Evolutionary conservation across 768 basidiomycete genomes (phyloP), one percentile per base, ranked within the genome.

Genomic region (Lentinula lateritia): DNA sequence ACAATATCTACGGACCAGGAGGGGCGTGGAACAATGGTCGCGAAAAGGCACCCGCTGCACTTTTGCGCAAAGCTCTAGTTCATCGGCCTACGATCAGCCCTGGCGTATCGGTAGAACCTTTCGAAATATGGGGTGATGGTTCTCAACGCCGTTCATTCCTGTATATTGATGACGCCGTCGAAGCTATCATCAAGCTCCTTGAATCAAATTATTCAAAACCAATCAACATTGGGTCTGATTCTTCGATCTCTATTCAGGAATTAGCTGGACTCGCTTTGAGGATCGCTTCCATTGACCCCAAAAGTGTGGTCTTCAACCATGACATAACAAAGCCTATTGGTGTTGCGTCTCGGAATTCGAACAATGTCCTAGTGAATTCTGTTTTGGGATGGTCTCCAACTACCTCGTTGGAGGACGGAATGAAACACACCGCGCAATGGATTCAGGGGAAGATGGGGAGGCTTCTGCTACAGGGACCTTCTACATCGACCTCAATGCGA

Each of bases 121-220:
- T 86, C 38, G 84, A 87, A 66, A 77, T 86, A 36, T 87, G 84
- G 83, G 84, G 85, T 0, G 74, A 79, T 58, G 85, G 84, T 1
- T 63, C 39, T 1, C 85, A 86, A 61, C 73, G 78, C 6, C 74
- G 85, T 0, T 84, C 82, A 60, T 86, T 86, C 65, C 69, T 85
- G 7, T 85, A 73, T 68, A 83, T 85, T 50, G 74, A 76, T 60
- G 83, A 86, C 64, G 79, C 80, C 16, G 79, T 85, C 18, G 77
- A 79, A n/a, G 85, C 73, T 0, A 64, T 86, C 36, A 55, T 84
- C 12, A 70, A 67, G 1, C 75, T 85, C 18, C 66, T 86, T 15
- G 42, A 64, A 1, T 82, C 79, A 1, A 61, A 71, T n/a, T 73
- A 67, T 61, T 50, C 62, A 4, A 63, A 60, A 7, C 75, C 80